phyloP scores from a whole-genome alignment of 768 basidiomycete genomes.

The Mycena haematopus region DNA sequence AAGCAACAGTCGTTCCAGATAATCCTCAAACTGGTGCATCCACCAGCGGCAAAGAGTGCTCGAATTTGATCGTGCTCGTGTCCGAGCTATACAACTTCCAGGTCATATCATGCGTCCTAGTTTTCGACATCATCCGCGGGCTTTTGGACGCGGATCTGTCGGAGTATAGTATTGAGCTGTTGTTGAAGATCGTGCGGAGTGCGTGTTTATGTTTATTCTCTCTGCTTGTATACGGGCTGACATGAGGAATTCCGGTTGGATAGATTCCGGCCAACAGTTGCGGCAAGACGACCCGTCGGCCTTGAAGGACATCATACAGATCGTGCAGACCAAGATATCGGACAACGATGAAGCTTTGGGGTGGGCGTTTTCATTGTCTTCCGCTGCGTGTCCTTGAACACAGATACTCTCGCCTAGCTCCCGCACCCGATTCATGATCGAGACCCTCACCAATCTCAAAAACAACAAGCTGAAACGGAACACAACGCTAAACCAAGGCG shows the following conservation, averaged over 20 bases:
- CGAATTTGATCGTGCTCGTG: slow-evolving; percentile 85
- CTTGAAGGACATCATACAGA: slow-evolving; percentile 87
- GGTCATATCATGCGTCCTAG: slow-evolving; percentile 85
- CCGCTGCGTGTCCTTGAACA: neutral
- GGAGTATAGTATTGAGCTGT: slow-evolving; percentile 85
- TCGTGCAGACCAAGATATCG: slow-evolving; percentile 77
- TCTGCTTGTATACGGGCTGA: neutral
- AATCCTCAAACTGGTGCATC: slow-evolving; percentile 36
- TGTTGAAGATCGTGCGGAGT: slow-evolving; percentile 88
- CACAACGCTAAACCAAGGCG: slow-evolving; percentile 68
- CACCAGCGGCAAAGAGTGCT: slow-evolving; percentile 80
- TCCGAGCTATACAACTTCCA: slow-evolving; percentile 97
- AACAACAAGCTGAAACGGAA: slow-evolving; percentile 84
- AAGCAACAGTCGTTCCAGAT: slow-evolving; percentile 23
- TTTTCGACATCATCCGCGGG: slow-evolving; percentile 87
- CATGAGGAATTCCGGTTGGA: slow-evolving; percentile 21
- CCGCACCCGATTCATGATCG: slow-evolving; percentile 93
- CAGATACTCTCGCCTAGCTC: slow-evolving; percentile 56
- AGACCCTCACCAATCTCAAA: slow-evolving; percentile 90
- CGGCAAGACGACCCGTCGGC: slow-evolving; percentile 91
- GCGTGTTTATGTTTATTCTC: slow-evolving; percentile 32
- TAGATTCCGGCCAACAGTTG: slow-evolving; percentile 92
- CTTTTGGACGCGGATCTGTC: slow-evolving; percentile 69
- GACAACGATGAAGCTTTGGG: slow-evolving; percentile 56
- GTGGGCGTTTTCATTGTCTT: slow-evolving; percentile 40